Evolutionary conservation across 768 basidiomycete species (phyloP).

Genomic region (Mycena olivaceomarginata): DNA sequence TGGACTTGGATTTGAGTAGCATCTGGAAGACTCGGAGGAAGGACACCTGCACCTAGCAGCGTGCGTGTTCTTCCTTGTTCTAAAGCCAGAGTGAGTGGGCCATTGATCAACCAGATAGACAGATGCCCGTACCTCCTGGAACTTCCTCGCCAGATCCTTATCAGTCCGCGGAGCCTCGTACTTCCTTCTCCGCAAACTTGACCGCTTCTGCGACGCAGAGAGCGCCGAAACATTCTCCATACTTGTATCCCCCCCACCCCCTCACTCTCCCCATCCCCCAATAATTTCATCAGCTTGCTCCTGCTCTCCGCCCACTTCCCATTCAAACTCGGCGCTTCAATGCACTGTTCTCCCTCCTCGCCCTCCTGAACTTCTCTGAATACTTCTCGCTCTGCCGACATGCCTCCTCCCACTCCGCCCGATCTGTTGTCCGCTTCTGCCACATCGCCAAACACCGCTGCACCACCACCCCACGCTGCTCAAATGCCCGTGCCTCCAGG

Average conservation of each 20-base stretch:
- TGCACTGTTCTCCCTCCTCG: constrained; percentile 30
- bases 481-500: constrained; percentile 67
- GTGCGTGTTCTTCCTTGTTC: constrained; percentile 84
- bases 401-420: constrained; percentile 77
- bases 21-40: constrained; percentile 72
- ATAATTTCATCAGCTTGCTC: constrained; percentile 32
- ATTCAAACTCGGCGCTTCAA: constrained; percentile 37
- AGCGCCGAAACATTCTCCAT: constrained; percentile 31
- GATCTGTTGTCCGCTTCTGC: constrained; percentile 66
- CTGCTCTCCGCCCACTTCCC: constrained; percentile 25
- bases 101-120: constrained; percentile 32
- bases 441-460: constrained; percentile 66
- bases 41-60: constrained; percentile 84
- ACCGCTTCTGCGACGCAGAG: constrained; percentile 61
- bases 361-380: constrained; percentile 66
- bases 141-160: constrained; percentile 77
- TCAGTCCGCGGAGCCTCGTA: constrained; percentile 76
- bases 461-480: constrained; percentile 61
- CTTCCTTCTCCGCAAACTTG: constrained; percentile 62
- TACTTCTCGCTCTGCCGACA: constrained; percentile 77
- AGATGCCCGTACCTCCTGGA: constrained; percentile 76
- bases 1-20: constrained; percentile 58
- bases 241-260: constrained; percentile 3
- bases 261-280: constrained; percentile 22
- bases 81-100: constrained; percentile 53